Evolutionary conservation across 2,329 filamentous ascomycete species (phyloP), one percentile per base, ranked within the genome.

Genomic region (Fusarium caatingaense): DNA sequence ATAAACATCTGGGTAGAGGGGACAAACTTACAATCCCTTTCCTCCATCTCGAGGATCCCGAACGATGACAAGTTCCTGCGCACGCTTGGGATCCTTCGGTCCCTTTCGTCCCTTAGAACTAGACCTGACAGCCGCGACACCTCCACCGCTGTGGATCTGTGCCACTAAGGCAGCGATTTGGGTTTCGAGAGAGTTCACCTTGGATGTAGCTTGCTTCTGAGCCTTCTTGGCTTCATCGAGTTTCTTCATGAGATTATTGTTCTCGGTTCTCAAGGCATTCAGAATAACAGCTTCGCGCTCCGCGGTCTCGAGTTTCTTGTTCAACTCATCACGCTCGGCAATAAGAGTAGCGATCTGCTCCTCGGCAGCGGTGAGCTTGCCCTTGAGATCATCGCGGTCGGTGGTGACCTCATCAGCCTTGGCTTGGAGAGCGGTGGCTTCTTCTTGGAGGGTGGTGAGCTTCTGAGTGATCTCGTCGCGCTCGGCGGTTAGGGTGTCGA

Each of bases 11-110:
- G 16, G 1, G 18, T 1, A n/a, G 2, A n/a, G 8, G 20, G 37
- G 12, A 11, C 12, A 2, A 15, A 72, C 74, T 73, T 64, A 73
- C 74, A 76, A 68, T 58, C 64, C 74, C 27, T 70, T 65, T 53
- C 34, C 34, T 21, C 64, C 66, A 47, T 67, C 66, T 27, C 66
- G 51, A 34, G 74, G 69, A 45, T 76, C 74, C 12, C 74, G 64
- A 25, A 76, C 74, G 41, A 76, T 70, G 8, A 76, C 72, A 25
- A 76, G 48, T 27, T 76, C 74, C 34, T 76, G 71, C 27, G 64
- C 69, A 7, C 64, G 61, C 65, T 76, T 76, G 32, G 71, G 58
- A 56, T 76, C 72, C 41, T 72, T 76, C 49, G 63, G 66, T 5
- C 59, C 53, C 61, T 74, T 74, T 30, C 72, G 41, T 40, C 48